Conservation (phyloP, 192 early-diverging fungal genomes). For the Podila epigama region DNA sequence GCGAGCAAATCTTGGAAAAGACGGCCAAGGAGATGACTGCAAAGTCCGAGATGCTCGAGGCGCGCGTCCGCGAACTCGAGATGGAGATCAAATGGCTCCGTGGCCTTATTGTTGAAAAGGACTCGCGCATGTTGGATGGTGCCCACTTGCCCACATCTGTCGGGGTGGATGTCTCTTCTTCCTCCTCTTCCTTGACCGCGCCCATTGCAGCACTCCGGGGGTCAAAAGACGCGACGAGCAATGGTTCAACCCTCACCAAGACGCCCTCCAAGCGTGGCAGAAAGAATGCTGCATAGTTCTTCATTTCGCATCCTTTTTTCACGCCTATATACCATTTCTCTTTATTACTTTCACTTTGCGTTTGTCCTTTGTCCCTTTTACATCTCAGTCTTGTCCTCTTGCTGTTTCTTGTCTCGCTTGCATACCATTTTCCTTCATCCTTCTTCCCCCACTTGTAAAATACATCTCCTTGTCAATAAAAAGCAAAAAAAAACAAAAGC, state of each 20-base stretch:
- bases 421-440: neutral
- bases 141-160: too few species aligned
- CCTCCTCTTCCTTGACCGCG: neutral
- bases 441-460: neutral
- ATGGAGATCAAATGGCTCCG: conserved; percentile 94
- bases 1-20: conserved; percentile 86
- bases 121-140: conserved; percentile 51
- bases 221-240: neutral
- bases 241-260: neutral
- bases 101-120: conserved; percentile 79
- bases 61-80: conserved; percentile 83
- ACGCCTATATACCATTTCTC: too few species aligned
- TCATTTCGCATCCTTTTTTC: neutral
- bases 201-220: too few species aligned
- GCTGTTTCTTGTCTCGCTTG: neutral
- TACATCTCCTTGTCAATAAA: too few species aligned
- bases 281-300: neutral
- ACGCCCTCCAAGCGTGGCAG: neutral
- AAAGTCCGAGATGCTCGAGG: conserved; percentile 80
- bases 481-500: too few species aligned
- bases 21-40: conserved; percentile 83
- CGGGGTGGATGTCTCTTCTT: conserved; percentile 5
- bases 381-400: too few species aligned
- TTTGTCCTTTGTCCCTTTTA: too few species aligned
- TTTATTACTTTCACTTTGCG: too few species aligned